Evolutionary conservation across 805 yeast species (phyloP), one percentile per base, ranked within the genome.

Genomic region (Candida insectalens): DNA sequence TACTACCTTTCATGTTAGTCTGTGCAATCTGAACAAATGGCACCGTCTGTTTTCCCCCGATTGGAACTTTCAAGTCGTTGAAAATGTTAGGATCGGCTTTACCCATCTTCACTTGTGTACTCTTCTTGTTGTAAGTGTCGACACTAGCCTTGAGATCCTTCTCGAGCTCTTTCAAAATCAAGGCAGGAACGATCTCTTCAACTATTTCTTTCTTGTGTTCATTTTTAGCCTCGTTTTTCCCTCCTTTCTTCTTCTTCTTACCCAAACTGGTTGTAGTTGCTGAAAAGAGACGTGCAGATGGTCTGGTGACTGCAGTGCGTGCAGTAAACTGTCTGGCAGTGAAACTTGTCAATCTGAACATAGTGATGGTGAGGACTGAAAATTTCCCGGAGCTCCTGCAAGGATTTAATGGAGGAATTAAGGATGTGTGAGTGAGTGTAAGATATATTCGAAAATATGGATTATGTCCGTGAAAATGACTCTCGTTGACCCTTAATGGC

Each of bases 31-130:
- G 64, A 3, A 74, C 69, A 50, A 79, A 80, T 6, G 30, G 22
- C 3, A 66, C 66, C 2, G 60, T 53, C 33, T 67, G 62, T 10
- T 69, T 63, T 28, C 69, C 66, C 23, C 65, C 67, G 3, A 71
- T 46, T 13, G 62, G 59, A 13, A 89, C 67, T 27, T 53, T 53
- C 38, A 87, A 54, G 4, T 65, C 52, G 51, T 81, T 80, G 45
- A 85, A 83, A 14, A 79, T 67, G 20, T 62, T 62, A 2, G 88
- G 77, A 45, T 77, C 77, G 3, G 83, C 65, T 35, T 70, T 72
- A 4, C 94, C 95, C 50, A 77, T 63, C 48, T 75, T 82, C 29
- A 75, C 60, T 40, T 78, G 85, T 31, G 69, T 69, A 21, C 80
- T 59, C 37, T 67, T 68, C 40, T 71, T 73, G 33, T 67, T 60